Evolutionary conservation across 371 early-diverging fungal genomes (phyloP).

Genomic region (Thermomucor indicae-seudaticae): DNA sequence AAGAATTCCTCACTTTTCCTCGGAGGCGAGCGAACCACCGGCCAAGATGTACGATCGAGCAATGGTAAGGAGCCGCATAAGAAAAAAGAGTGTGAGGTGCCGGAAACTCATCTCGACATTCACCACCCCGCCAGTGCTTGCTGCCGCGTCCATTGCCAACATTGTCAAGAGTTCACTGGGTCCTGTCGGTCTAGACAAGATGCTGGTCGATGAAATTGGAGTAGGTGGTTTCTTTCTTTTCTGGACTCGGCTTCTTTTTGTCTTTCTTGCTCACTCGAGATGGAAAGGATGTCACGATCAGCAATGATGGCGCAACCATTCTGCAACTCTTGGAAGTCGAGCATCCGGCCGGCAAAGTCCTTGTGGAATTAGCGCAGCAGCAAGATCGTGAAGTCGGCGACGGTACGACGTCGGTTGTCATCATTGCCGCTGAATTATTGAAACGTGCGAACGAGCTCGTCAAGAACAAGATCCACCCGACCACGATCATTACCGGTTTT

Average conservation of each 20-base stretch:
- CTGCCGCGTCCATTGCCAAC: constrained; percentile 90
- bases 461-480: constrained; percentile 98
- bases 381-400: constrained; percentile 99
- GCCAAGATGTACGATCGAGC: constrained; percentile 91
- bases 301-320: constrained; percentile 99
- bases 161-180: constrained; percentile 99
- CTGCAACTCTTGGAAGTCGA: constrained; percentile 95
- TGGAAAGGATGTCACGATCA: constrained; percentile 99
- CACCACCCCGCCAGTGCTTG: constrained; percentile 41
- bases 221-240: constrained; percentile 57
- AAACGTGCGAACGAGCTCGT: constrained; percentile 96
- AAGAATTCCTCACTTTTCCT: constrained; percentile 60
- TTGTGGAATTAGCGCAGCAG: constrained; percentile 98
- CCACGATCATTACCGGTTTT: constrained; percentile 98
- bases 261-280: too few species aligned
- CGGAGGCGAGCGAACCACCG: constrained; percentile 91
- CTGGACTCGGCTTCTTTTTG: neutral
- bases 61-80: constrained; percentile 83
- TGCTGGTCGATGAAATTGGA: constrained; percentile 99
- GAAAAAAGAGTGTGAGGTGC: neutral
- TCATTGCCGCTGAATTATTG: constrained; percentile 98
- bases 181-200: constrained; percentile 99
- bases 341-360: constrained; percentile 96
- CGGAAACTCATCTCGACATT: neutral
- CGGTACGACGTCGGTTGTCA: constrained; percentile 99